phyloP scores from a whole-genome alignment of 805 yeast species.

The Torulaspora delbrueckii region DNA sequence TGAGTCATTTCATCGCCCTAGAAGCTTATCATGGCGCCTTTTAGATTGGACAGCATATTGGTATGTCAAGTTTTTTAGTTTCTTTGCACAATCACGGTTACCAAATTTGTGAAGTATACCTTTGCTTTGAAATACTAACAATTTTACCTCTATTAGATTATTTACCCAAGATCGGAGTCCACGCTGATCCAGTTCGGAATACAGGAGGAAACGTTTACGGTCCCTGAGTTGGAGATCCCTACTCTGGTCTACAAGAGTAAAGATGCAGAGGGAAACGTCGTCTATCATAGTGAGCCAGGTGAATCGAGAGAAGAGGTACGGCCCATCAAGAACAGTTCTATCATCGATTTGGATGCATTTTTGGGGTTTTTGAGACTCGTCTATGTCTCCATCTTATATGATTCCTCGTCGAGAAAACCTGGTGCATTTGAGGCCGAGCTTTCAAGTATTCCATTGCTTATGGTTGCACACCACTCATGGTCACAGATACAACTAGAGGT shows the following conservation, averaged over 20 bases:
- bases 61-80: conserved; percentile 12
- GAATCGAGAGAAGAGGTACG: conserved; percentile 40
- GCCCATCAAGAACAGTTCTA: conserved; percentile 63
- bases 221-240: conserved; percentile 75
- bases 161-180: conserved; percentile 72
- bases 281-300: conserved; percentile 30
- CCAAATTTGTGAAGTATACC: neutral
- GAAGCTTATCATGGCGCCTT: conserved; percentile 25
- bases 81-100: neutral
- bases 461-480: conserved; percentile 68
- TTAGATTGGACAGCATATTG: conserved; percentile 31
- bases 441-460: conserved; percentile 59
- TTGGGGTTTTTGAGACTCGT: conserved; percentile 49
- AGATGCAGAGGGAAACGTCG: conserved; percentile 31
- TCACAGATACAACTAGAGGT: conserved; percentile 60
- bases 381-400: conserved; percentile 42
- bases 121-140: conserved; percentile 12
- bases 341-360: conserved; percentile 66
- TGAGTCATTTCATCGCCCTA: neutral
- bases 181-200: conserved; percentile 80
- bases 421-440: conserved; percentile 29
- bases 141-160: conserved; percentile 36
- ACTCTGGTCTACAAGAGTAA: conserved; percentile 58
- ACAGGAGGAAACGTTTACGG: conserved; percentile 53
- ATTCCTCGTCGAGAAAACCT: conserved; percentile 22